Evolutionary conservation across 495 filamentous ascomycete genomes (phyloP).

Genomic region (Lasiosphaeriaceae sp.): DNA sequence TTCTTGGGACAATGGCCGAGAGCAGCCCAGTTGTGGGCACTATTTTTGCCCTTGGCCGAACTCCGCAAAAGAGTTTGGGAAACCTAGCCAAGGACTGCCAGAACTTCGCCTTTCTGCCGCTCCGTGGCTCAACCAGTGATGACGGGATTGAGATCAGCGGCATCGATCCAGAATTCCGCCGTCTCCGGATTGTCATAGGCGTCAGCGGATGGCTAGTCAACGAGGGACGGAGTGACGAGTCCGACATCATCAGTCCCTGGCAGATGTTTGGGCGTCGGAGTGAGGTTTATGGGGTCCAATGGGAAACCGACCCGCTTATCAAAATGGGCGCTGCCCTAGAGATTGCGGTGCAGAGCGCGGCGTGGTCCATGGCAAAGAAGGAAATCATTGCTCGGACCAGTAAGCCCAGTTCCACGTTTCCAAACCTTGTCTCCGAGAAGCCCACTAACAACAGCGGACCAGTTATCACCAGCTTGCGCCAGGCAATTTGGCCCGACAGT

Average conservation of each 20-base stretch:
- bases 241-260: slow-evolving; percentile 74
- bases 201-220: slow-evolving; percentile 78
- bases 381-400: slow-evolving; percentile 59
- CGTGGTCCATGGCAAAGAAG: slow-evolving; percentile 71
- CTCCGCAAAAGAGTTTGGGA: slow-evolving; percentile 84
- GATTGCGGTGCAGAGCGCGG: slow-evolving; percentile 67
- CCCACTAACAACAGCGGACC: slow-evolving; percentile 40
- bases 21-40: slow-evolving; percentile 74
- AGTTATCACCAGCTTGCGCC: slow-evolving; percentile 68
- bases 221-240: slow-evolving; percentile 31
- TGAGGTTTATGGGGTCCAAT: slow-evolving; percentile 81
- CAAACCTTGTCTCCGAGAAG: not conserved
- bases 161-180: slow-evolving; percentile 45
- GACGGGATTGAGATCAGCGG: slow-evolving; percentile 35
- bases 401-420: slow-evolving; percentile 23
- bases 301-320: slow-evolving; percentile 73
- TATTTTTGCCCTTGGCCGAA: slow-evolving; percentile 80
- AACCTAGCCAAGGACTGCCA: slow-evolving; percentile 79
- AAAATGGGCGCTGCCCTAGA: slow-evolving; percentile 74
- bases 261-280: slow-evolving; percentile 60
- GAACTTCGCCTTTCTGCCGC: slow-evolving; percentile 84
- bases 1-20: slow-evolving; percentile 74
- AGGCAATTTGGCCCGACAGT: slow-evolving; percentile 69
- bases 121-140: slow-evolving; percentile 43
- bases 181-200: slow-evolving; percentile 76